A percentile compares a stretch with the other conserved stretches of the same genome.
Evolutionary conservation across 768 basidiomycete species (phyloP).

Genomic region (Mycena belliarum): DNA sequence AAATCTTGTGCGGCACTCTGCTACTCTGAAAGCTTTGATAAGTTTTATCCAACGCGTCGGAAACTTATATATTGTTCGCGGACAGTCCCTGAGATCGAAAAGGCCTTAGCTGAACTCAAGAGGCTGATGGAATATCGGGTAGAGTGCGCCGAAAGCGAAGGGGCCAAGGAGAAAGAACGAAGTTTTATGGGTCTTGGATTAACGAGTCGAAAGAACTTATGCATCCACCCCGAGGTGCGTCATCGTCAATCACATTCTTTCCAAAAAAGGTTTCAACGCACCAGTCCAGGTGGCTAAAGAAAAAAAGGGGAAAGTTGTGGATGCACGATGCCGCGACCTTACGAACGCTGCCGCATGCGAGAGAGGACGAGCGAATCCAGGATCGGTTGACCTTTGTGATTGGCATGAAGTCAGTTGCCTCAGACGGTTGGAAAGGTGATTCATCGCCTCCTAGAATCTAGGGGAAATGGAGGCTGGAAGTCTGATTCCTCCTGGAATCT

Average conservation of each 20-base stretch:
- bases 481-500: conserved; percentile 83
- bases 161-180: conserved; percentile 74
- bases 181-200: conserved; percentile 88
- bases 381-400: conserved; percentile 87
- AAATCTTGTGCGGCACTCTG: neutral
- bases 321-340: conserved; percentile 94
- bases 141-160: conserved; percentile 68
- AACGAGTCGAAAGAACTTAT: conserved; percentile 95
- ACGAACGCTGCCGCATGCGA: conserved; percentile 84
- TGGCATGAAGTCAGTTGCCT: conserved; percentile 83
- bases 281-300: conserved; percentile 82
- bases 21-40: conserved; percentile 16
- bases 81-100: conserved; percentile 99
- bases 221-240: conserved; percentile 88
- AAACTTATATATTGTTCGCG: conserved; percentile 99
- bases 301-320: conserved; percentile 97
- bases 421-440: neutral
- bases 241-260: neutral
- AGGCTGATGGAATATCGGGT: conserved; percentile 89
- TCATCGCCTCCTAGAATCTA: conserved; percentile 59
- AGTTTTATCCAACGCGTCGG: conserved; percentile 91
- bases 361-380: conserved; percentile 83
- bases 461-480: conserved; percentile 80
- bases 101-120: conserved; percentile 93
- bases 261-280: neutral